Evolutionary conservation across 1,139 yeast genomes (phyloP), one percentile per base, ranked within the genome.

Genomic region (Debaryomyces udenii): DNA sequence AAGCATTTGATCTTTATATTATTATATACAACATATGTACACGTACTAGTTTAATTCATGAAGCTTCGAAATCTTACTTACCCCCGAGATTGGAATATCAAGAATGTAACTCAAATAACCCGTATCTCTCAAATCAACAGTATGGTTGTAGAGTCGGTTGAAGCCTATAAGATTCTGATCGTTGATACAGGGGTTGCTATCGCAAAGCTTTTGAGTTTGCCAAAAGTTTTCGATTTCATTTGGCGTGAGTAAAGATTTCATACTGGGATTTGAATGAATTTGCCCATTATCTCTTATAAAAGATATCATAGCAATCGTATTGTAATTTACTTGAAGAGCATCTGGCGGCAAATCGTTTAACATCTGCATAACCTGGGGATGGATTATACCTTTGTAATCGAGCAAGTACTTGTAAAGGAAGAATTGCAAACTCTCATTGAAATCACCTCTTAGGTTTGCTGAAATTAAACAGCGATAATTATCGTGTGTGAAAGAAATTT

Each of bases 371-470:
- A 53, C 26, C 27, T 35, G 40, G 3, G 45, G 32, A 17, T 46
- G 48, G 4, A 60, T 31, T 6, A 15, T 24, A 1, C 55, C 56
- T 2, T 37, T 31, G 31, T 37, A 47, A n/a, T 55, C 61, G 31
- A 45, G 37, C 14, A 62, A 42, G 44, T 66, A 64, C 31, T 59
- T 43, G 44, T 56, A 57, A 27, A 66, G 28, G 35, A 59, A 61
- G 37, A 45, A 67, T 36, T 62, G 60, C n/a, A 69, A 48, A n/a
- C 61, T 61, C 9, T 47, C 43, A 27, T 56, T 55, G 31, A 57
- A 55, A 28, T 58, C 49, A 4, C 70, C 63, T 37, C 67, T 51
- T 17, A 66, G 41, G 17, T 56, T 49, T 9, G 73, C 57, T n/a
- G 56, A 48, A 4, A 70, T 48, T 23, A 70, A 49, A 17, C 51